Evolutionary conservation across 176 grass and related monocot species (phyloP).

Genomic region (sorghum (Sorghum bicolor)): DNA sequence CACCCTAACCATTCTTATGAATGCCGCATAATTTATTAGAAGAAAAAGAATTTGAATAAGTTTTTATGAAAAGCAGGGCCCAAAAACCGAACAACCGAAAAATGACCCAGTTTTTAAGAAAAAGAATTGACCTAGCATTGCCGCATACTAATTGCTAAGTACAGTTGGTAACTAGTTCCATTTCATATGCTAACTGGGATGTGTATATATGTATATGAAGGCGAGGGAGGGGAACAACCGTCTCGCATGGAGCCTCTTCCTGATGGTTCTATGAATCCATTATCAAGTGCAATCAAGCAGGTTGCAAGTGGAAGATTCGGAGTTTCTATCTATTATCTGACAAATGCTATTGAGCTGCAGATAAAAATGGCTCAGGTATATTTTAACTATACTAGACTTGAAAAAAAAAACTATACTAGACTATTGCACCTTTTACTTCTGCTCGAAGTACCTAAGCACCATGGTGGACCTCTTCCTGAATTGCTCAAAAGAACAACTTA

Average conservation of each 20-base stretch:
- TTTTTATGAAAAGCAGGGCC: background rate
- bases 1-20: background rate
- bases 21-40: background rate
- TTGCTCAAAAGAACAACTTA: background rate
- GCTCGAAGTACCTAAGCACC: background rate
- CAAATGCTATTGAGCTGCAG: constrained; percentile 62
- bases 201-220: constrained; percentile 22
- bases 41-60: background rate
- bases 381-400: constrained; percentile 11
- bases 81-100: background rate
- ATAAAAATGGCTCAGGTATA: constrained; percentile 90
- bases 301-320: constrained; percentile 70
- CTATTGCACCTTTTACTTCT: background rate
- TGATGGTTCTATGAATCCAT: constrained; percentile 63
- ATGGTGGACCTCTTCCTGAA: background rate
- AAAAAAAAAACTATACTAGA: constrained; percentile 9
- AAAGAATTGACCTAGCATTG: background rate
- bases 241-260: constrained; percentile 55
- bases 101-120: background rate
- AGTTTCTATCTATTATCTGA: constrained; percentile 62
- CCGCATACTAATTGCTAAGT: background rate
- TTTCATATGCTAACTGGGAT: constrained; percentile 24
- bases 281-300: constrained; percentile 63
- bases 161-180: constrained; percentile 15
- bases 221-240: constrained; percentile 67